These are phyloP conservation scores for Kwoniella bestiolae DNA, from an alignment of 768 basidiomycete genomes.

Conservation along the genomic window DNA sequence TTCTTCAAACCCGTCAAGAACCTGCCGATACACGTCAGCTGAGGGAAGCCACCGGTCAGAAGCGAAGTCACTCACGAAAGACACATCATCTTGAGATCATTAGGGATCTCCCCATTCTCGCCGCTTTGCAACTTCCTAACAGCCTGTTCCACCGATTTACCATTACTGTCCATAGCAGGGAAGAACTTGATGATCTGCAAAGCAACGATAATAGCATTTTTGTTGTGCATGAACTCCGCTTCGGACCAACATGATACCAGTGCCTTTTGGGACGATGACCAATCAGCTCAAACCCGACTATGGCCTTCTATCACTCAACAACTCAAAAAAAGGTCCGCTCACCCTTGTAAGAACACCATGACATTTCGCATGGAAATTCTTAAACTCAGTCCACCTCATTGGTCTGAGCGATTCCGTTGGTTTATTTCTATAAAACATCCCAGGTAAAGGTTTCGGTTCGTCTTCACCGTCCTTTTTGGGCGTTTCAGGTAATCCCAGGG, in stretches of 20 bases:
- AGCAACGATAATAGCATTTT: constrained; percentile 91
- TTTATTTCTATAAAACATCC: constrained; percentile 64
- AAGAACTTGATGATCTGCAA: constrained; percentile 90
- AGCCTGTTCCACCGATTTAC: constrained; percentile 37
- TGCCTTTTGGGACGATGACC: constrained; percentile 59
- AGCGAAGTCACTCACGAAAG: constrained; percentile 24
- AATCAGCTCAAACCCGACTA: background rate
- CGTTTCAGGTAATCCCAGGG: constrained; percentile 70
- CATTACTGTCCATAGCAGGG: constrained; percentile 68
- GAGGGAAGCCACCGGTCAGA: background rate
- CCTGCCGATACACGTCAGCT: constrained; percentile 2
- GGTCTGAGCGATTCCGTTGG: constrained; percentile 56
- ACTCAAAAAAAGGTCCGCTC: constrained; percentile 38
- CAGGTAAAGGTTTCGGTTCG: constrained; percentile 66
- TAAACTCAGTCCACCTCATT: constrained; percentile 72
- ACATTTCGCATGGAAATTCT: constrained; percentile 78
- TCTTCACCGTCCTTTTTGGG: constrained; percentile 54
- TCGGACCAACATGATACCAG: constrained; percentile 81
- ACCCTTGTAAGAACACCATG: constrained; percentile 76
- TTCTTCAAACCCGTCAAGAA: constrained; percentile 32
- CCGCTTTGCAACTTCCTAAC: constrained; percentile 32
- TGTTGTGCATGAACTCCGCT: constrained; percentile 94
- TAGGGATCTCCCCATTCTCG: constrained; percentile 20
- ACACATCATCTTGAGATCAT: constrained; percentile 33
- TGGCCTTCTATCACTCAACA: background rate